phyloP scores from a whole-genome alignment of 306 rosid species.

The Quercus gilva region DNA sequence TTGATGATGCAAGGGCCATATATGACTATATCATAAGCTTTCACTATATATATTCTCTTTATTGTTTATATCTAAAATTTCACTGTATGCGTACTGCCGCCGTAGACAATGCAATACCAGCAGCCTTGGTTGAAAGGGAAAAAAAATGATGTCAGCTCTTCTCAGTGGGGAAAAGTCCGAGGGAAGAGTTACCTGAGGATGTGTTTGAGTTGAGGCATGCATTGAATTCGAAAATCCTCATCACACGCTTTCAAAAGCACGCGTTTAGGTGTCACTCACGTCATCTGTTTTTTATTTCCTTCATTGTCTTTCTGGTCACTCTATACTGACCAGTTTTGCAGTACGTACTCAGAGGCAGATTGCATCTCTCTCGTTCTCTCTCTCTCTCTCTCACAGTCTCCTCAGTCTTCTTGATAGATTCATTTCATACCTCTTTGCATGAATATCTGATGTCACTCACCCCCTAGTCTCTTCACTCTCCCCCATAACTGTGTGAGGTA shows the following conservation, averaged over 20 bases:
- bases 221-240: slow-evolving; percentile 27
- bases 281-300: slow-evolving; percentile 24
- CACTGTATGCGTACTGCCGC: slow-evolving; percentile 34
- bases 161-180: slow-evolving; percentile 41
- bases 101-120: slow-evolving; percentile 13
- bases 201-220: slow-evolving; percentile 10
- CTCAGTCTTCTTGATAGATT: slow-evolving; percentile 10
- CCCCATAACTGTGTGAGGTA: background rate
- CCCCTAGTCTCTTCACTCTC: background rate
- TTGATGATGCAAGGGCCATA: background rate
- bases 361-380: slow-evolving; percentile 15
- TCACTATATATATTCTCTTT: background rate
- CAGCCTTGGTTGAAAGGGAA: no score
- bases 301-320: background rate
- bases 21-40: background rate
- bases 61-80: background rate
- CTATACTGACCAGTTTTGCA: slow-evolving; percentile 20
- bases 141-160: no score
- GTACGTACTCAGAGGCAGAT: slow-evolving; percentile 23
- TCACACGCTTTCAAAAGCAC: slow-evolving; percentile 78
- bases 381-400: background rate
- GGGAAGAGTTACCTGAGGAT: slow-evolving; percentile 21
- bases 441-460: slow-evolving; percentile 40
- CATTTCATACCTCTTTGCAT: slow-evolving; percentile 39
- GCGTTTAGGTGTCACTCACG: slow-evolving; percentile 48